Percentiles rank a stretch among this genome's conserved stretches.
Conservation (phyloP, 139 green algal genomes). For the Ostreobium quekettii region DNA sequence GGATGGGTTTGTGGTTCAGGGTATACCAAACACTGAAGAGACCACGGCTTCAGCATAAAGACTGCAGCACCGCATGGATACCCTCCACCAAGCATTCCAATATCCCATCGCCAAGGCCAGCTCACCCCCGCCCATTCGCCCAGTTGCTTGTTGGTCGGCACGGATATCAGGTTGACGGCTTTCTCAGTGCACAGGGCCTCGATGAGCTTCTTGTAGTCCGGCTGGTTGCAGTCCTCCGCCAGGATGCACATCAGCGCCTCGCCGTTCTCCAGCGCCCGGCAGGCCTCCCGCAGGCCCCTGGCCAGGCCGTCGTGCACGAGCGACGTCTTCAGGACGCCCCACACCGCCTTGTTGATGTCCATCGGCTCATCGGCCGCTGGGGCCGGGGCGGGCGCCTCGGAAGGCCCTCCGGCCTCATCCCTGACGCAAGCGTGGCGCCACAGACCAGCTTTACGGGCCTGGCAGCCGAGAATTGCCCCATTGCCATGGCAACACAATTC, state of each 20-base stretch:
- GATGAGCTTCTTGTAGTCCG: conserved; percentile 99
- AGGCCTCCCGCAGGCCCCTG: conserved; percentile 88
- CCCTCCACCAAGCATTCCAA: background rate
- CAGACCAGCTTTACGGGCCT: too few species aligned
- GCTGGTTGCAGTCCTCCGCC: conserved; percentile 97
- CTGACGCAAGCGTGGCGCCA: too few species aligned
- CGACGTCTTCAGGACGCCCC: conserved; percentile 95
- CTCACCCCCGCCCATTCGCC: conserved; percentile 76
- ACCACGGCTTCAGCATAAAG: background rate
- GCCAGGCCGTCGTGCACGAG: conserved; percentile 92
- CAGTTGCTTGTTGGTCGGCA: conserved; percentile 88
- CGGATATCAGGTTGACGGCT: conserved; percentile 89
- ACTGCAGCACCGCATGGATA: background rate
- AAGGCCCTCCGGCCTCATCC: conserved; percentile 1
- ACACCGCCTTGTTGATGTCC: conserved; percentile 92
- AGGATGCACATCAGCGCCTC: conserved; percentile 91
- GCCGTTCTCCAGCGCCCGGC: conserved; percentile 62
- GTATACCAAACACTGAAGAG: background rate
- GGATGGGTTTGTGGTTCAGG: background rate
- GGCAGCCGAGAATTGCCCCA: too few species aligned
- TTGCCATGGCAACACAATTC: too few species aligned
- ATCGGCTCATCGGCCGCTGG: conserved; percentile 83
- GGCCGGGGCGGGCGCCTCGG: conserved; percentile 24
- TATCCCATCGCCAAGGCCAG: background rate
- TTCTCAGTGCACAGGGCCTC: conserved; percentile 96